A percentile compares a stretch with the other conserved stretches of the same genome.
These are phyloP conservation scores for Stygiomarasmius scandens DNA, from an alignment of 1,284 basidiomycete species.

Conservation along the genomic window DNA sequence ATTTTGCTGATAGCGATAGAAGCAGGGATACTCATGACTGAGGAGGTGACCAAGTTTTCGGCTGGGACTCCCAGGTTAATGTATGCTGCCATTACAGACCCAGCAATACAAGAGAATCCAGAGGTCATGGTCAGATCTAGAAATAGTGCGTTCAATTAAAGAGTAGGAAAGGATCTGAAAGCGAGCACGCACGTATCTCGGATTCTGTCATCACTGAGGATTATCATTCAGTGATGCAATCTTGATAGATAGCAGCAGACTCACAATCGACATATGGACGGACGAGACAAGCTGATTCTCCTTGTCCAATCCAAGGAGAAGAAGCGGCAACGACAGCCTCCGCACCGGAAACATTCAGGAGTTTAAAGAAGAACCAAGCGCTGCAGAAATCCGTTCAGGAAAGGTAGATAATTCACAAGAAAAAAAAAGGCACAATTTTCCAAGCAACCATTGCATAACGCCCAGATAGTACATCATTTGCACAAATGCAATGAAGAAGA, in stretches of 20 bases:
- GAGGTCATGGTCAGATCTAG: constrained; percentile 85
- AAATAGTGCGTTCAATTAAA: neutral
- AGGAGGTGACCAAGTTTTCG: constrained; percentile 85
- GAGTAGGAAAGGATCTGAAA: neutral
- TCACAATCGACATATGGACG: constrained; percentile 78
- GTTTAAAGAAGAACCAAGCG: constrained; percentile 92
- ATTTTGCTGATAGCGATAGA: constrained; percentile 91
- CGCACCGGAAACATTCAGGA: constrained; percentile 85
- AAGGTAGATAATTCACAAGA: neutral
- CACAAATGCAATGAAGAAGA: constrained; percentile 88
- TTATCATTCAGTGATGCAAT: constrained; percentile 9
- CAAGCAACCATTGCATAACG: constrained; percentile 88
- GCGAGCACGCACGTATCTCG: constrained; percentile 64
- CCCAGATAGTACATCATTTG: constrained; percentile 88
- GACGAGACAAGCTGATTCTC: constrained; percentile 85
- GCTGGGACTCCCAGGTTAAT: constrained; percentile 82
- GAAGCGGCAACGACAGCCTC: constrained; percentile 91
- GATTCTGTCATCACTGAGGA: constrained; percentile 78
- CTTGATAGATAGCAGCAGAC: constrained; percentile 16
- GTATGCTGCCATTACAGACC: constrained; percentile 86
- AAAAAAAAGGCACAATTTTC: constrained; percentile 58
- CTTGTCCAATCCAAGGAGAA: constrained; percentile 90
- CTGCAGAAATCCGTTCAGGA: constrained; percentile 33
- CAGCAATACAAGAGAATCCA: constrained; percentile 90
- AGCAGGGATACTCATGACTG: constrained; percentile 93